Conservation (phyloP, 1,284 basidiomycete species). For the Sporisorium exsertum region DNA sequence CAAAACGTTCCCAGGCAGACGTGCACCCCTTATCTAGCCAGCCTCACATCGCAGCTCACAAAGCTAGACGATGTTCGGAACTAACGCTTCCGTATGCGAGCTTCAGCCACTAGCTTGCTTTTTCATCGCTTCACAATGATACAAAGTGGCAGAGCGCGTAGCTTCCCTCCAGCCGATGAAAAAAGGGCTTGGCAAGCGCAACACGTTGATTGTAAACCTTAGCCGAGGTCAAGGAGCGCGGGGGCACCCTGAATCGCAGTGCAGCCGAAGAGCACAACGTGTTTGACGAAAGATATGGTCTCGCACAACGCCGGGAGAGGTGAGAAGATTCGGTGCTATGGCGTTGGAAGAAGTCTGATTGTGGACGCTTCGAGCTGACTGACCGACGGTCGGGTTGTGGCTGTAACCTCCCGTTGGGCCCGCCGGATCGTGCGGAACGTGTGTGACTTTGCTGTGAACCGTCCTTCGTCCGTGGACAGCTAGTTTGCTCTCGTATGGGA, state of each 20-base stretch:
- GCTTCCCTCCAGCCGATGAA: not conserved
- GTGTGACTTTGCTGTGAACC: not conserved
- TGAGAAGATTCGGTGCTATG: not conserved
- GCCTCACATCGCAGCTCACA: not conserved
- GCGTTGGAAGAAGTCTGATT: not conserved
- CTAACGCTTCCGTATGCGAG: not conserved
- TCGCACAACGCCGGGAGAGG: too few species aligned
- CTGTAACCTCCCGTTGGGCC: not conserved
- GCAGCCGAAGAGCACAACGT: not conserved
- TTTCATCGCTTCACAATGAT: not conserved
- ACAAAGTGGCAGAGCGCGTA: too few species aligned
- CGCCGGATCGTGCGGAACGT: conserved; percentile 1
- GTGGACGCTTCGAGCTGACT: not conserved
- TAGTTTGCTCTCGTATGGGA: too few species aligned
- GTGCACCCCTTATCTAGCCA: not conserved
- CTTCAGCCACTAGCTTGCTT: not conserved
- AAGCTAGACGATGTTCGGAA: not conserved
- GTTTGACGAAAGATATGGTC: not conserved
- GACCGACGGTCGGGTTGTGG: not conserved
- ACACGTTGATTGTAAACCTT: conserved; percentile 4
- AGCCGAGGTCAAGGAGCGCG: conserved; percentile 23
- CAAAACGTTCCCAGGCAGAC: too few species aligned
- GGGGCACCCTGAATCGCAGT: conserved; percentile 5
- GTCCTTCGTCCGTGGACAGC: too few species aligned
- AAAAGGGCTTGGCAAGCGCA: not conserved